A percentile compares a stretch with the other conserved stretches of the same genome.
Conservation (phyloP, 2,329 filamentous ascomycete species). For the Stachybotrys chlorohalonatus region DNA sequence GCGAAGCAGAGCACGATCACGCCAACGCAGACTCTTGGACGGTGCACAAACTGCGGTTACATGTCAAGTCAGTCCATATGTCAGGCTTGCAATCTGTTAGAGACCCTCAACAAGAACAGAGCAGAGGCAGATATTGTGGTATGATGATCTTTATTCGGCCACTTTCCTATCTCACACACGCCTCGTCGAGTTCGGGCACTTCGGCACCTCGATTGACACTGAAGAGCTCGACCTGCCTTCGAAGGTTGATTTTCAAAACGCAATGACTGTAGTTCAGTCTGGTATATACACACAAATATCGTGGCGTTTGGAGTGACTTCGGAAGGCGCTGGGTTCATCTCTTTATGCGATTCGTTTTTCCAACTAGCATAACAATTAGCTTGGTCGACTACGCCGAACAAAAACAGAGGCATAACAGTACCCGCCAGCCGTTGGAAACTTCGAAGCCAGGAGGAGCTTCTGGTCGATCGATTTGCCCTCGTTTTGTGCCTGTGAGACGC, state of each 20-base stretch:
- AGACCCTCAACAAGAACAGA: slow-evolving; percentile 78
- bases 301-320: not conserved
- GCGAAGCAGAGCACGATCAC: slow-evolving; percentile 17
- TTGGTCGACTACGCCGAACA: not conserved
- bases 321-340: slow-evolving; percentile 6
- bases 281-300: slow-evolving; percentile 2
- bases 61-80: slow-evolving; percentile 91
- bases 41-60: slow-evolving; percentile 83
- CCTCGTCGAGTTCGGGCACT: not conserved
- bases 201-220: not conserved
- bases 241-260: not conserved
- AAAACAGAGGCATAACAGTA: slow-evolving; percentile 22
- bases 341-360: slow-evolving; percentile 42
- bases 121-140: slow-evolving; percentile 48
- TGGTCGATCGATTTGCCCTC: slow-evolving; percentile 48
- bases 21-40: slow-evolving; percentile 66
- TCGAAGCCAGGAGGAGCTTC: slow-evolving; percentile 51
- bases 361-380: slow-evolving; percentile 26
- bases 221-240: not conserved
- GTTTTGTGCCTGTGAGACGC: slow-evolving; percentile 48
- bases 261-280: not conserved
- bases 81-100: slow-evolving; percentile 85
- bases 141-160: slow-evolving; percentile 18
- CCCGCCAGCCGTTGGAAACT: slow-evolving; percentile 55
- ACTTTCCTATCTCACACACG: not conserved